A percentile compares a stretch with the other conserved stretches of the same genome.
Evolutionary conservation across 2,329 filamentous ascomycete species (phyloP).

Genomic region (Waltergamsia citrina): DNA sequence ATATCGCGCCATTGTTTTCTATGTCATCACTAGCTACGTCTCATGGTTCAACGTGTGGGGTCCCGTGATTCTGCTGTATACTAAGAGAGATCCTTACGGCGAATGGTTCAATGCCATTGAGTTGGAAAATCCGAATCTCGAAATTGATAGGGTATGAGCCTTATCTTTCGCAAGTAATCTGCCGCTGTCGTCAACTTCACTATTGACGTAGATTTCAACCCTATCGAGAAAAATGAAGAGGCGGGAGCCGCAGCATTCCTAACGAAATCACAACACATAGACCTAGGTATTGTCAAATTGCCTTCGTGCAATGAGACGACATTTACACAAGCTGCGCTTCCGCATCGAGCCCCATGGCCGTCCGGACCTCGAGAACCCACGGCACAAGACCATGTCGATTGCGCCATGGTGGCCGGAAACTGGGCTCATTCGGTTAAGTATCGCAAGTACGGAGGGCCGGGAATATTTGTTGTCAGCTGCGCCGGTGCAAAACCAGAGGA

Average conservation of each 20-base stretch:
- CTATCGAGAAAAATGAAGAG: slow-evolving; percentile 30
- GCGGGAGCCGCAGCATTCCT: slow-evolving; percentile 43
- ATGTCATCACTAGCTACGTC: slow-evolving; percentile 25
- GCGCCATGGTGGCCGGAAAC: too few relatives aligned
- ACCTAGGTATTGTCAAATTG: slow-evolving; percentile 30
- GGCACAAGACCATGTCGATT: too few relatives aligned
- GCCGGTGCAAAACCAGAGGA: too few relatives aligned
- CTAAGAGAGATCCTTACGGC: slow-evolving; percentile 25
- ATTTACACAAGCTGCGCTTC: slow-evolving; percentile 20
- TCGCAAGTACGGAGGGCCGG: too few relatives aligned
- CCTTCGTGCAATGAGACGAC: slow-evolving; percentile 12
- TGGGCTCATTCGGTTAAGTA: too few relatives aligned
- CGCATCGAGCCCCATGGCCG: slow-evolving; percentile 28
- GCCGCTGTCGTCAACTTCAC: slow-evolving; percentile 42
- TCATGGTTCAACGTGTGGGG: slow-evolving; percentile 14
- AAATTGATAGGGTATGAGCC: slow-evolving; percentile 23
- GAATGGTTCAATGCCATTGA: slow-evolving; percentile 25
- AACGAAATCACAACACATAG: slow-evolving; percentile 42
- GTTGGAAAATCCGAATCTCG: slow-evolving; percentile 17
- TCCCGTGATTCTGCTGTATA: slow-evolving; percentile 28
- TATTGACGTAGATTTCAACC: slow-evolving; percentile 32
- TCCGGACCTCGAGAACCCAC: slow-evolving; percentile 12
- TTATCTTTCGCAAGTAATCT: slow-evolving; percentile 43
- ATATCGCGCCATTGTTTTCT: slow-evolving; percentile 30
- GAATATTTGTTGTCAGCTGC: too few relatives aligned